These are phyloP conservation scores for Microthyrium microscopicum DNA, from an alignment of 2,329 filamentous ascomycete species.

Conservation along the genomic window DNA sequence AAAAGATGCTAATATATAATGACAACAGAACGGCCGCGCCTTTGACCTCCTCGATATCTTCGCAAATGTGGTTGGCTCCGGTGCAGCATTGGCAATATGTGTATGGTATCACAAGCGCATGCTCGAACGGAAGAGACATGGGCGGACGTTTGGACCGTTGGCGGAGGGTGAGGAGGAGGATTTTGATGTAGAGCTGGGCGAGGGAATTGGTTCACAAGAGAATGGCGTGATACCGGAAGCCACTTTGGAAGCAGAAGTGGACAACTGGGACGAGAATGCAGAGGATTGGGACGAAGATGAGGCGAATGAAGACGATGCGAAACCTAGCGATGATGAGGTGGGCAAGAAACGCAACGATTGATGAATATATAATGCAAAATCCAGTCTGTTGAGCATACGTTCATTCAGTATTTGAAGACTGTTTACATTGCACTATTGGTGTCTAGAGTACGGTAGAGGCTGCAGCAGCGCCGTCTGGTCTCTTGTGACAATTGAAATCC, in stretches of 20 bases:
- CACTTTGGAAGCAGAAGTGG: conserved; percentile 62
- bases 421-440: too few species aligned
- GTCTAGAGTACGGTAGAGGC: too few species aligned
- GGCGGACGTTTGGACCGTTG: conserved; percentile 55
- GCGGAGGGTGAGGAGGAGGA: conserved; percentile 35
- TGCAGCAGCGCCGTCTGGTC: too few species aligned
- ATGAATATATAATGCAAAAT: conserved; percentile 9
- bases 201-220: conserved; percentile 40
- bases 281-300: conserved; percentile 50
- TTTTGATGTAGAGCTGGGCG: conserved; percentile 58
- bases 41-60: conserved; percentile 75
- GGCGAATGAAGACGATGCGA: conserved; percentile 36
- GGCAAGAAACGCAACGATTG: conserved; percentile 27
- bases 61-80: conserved; percentile 70
- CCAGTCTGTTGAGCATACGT: conserved; percentile 1
- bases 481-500: too few species aligned
- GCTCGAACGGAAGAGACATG: conserved; percentile 68
- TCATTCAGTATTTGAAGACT: too few species aligned
- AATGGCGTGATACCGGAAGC: conserved; percentile 38
- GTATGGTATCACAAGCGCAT: conserved; percentile 92
- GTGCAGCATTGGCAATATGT: conserved; percentile 54
- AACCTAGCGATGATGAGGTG: conserved; percentile 8
- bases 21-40: conserved; percentile 29
- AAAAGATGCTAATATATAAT: background rate
- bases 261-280: conserved; percentile 85